Evolutionary conservation across 2,329 filamentous ascomycete species (phyloP).

Genomic region (Fusarium veterinarium): DNA sequence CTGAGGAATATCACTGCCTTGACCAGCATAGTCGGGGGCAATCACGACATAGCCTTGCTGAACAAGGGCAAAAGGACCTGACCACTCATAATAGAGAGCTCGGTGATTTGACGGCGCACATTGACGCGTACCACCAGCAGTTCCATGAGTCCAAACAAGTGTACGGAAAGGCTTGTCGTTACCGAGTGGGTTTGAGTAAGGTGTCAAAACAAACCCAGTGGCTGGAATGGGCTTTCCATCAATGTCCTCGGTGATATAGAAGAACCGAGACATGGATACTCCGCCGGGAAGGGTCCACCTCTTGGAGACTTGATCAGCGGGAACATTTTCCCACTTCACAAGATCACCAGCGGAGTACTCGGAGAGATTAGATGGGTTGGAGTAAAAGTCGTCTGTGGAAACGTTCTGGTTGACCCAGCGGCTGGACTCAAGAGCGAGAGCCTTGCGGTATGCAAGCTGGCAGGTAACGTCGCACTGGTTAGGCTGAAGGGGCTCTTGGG

Average conservation of each 20-base stretch:
- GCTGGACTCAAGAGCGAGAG: neutral
- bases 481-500: neutral
- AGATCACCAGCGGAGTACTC: neutral
- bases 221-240: conserved; percentile 16
- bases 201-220: conserved; percentile 3
- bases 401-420: conserved; percentile 16
- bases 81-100: conserved; percentile 10
- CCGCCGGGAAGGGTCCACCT: conserved; percentile 15
- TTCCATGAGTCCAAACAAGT: conserved; percentile 22
- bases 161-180: conserved; percentile 17
- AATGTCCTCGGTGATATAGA: conserved; percentile 19
- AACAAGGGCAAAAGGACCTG: neutral
- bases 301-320: neutral
- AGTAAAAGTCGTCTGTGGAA: conserved; percentile 1
- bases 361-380: conserved; percentile 7
- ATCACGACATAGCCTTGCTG: conserved; percentile 6
- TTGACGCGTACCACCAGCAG: conserved; percentile 11
- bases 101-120: conserved; percentile 19
- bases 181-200: conserved; percentile 17
- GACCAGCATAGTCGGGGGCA: conserved; percentile 15
- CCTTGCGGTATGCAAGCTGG: conserved; percentile 2
- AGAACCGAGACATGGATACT: conserved; percentile 6
- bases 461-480: conserved; percentile 13
- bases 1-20: conserved; percentile 16
- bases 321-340: conserved; percentile 18